Percentiles rank a stretch among this genome's conserved stretches.
phyloP scores from a whole-genome alignment of 352 stramenopile species.

The Phytopythium helicoides region DNA sequence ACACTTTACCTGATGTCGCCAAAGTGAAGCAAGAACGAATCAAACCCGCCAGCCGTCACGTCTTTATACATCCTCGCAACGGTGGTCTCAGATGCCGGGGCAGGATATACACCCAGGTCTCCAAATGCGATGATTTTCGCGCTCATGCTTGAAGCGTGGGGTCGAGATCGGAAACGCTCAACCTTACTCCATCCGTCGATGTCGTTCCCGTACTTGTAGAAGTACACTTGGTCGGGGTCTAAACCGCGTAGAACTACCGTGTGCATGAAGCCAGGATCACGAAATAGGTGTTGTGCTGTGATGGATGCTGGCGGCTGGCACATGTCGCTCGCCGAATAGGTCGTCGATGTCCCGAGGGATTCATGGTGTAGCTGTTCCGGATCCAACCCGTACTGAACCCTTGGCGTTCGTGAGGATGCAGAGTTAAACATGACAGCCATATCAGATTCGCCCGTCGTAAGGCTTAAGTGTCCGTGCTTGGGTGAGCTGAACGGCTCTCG shows the following conservation, averaged over 20 bases:
- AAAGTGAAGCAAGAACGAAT: constrained; percentile 76
- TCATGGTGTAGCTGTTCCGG: constrained; percentile 16
- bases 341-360: constrained; percentile 42
- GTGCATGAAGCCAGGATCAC: constrained; percentile 65
- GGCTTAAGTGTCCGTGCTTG: constrained; percentile 71
- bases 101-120: constrained; percentile 53
- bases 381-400: constrained; percentile 38
- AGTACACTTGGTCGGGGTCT: constrained; percentile 40
- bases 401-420: constrained; percentile 38
- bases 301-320: constrained; percentile 55
- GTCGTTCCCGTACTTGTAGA: constrained; percentile 64
- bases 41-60: constrained; percentile 46
- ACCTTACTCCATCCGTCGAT: constrained; percentile 43
- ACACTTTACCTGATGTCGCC: constrained; percentile 82
- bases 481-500: constrained; percentile 46
- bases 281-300: constrained; percentile 37
- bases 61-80: constrained; percentile 52
- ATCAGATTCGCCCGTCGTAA: constrained; percentile 43
- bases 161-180: constrained; percentile 37
- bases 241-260: constrained; percentile 52
- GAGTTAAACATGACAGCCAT: constrained; percentile 81
- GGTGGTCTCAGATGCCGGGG: constrained; percentile 53
- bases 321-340: constrained; percentile 57
- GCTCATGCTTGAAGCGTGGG: constrained; percentile 21
- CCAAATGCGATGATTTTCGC: constrained; percentile 61